phyloP scores from a whole-genome alignment of 768 basidiomycete species.

The Lentinula raphanica region DNA sequence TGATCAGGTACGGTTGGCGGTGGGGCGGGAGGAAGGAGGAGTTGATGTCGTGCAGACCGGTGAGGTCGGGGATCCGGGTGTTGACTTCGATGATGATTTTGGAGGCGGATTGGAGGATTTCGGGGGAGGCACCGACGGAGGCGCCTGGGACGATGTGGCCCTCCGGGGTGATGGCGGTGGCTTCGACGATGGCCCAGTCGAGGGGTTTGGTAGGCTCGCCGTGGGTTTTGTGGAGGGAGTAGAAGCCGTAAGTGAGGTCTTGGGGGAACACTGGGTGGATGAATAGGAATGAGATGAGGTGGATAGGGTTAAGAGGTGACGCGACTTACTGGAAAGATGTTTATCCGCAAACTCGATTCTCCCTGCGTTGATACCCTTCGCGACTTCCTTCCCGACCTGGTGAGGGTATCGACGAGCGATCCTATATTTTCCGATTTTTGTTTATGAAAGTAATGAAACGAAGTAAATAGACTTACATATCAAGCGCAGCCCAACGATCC shows the following conservation, averaged over 20 bases:
- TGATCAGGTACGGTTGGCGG: conserved; percentile 40
- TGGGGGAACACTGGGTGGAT: conserved; percentile 42
- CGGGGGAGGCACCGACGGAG: conserved; percentile 43
- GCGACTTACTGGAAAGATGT: conserved; percentile 38
- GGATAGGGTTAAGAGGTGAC: background rate
- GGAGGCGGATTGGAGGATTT: conserved; percentile 42
- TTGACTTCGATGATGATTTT: conserved; percentile 49
- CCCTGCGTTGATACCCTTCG: conserved; percentile 44
- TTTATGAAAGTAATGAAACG: too few species aligned
- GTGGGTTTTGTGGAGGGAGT: conserved; percentile 36
- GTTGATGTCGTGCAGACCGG: conserved; percentile 45
- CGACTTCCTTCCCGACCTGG: conserved; percentile 43
- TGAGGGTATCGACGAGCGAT: conserved; percentile 42
- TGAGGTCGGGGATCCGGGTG: conserved; percentile 39
- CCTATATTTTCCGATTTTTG: conserved; percentile 16
- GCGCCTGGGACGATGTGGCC: conserved; percentile 43
- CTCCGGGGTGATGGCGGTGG: conserved; percentile 43
- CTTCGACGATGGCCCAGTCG: conserved; percentile 47
- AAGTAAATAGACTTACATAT: conserved; percentile 30
- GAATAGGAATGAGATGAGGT: background rate
- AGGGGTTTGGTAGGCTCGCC: conserved; percentile 40
- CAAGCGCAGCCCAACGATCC: conserved; percentile 41
- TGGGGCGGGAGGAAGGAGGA: conserved; percentile 38
- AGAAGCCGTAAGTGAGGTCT: conserved; percentile 44
- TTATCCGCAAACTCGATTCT: conserved; percentile 45